Conservation (phyloP, 2,329 filamentous ascomycete genomes). For the Zarea fungicola region DNA sequence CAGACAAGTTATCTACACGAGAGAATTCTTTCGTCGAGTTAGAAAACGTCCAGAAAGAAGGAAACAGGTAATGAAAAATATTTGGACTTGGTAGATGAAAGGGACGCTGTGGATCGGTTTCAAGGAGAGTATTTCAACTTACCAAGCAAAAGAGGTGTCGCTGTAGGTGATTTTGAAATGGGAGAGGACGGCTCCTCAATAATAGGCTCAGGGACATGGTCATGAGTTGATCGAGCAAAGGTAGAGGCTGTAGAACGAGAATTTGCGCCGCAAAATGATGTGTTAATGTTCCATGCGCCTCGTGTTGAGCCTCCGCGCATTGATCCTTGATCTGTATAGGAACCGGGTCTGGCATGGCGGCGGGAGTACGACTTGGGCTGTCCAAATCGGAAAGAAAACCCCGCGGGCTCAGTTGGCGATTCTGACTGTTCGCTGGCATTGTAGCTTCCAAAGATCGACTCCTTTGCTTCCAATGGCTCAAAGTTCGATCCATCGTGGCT, state of each 20-base stretch:
- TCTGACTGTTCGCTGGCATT: background rate
- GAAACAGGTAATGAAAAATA: background rate
- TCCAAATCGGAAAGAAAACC: background rate
- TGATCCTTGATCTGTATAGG: too few relatives aligned
- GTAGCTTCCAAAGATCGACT: background rate
- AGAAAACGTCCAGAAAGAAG: too few relatives aligned
- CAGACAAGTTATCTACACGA: slow-evolving; percentile 2
- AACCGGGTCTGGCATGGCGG: background rate
- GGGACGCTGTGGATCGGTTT: too few relatives aligned
- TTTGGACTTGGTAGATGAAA: too few relatives aligned
- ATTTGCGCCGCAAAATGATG: background rate
- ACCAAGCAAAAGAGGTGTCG: slow-evolving; percentile 26
- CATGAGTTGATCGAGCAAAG: slow-evolving; percentile 2
- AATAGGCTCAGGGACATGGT: slow-evolving; percentile 26
- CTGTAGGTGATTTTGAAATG: slow-evolving; percentile 19
- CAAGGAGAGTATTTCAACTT: slow-evolving; percentile 9
- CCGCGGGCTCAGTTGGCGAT: background rate
- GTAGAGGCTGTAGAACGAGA: background rate
- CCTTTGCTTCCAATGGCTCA: background rate
- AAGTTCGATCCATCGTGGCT: background rate
- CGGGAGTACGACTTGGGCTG: background rate
- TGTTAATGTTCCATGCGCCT: slow-evolving; percentile 10
- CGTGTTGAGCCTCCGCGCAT: slow-evolving; percentile 6
- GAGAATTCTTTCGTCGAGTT: slow-evolving; percentile 7
- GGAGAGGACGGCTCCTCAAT: slow-evolving; percentile 30